Evolutionary conservation across 2,329 filamentous ascomycete genomes (phyloP).

Genomic region (Macrophomina phaseolina): DNA sequence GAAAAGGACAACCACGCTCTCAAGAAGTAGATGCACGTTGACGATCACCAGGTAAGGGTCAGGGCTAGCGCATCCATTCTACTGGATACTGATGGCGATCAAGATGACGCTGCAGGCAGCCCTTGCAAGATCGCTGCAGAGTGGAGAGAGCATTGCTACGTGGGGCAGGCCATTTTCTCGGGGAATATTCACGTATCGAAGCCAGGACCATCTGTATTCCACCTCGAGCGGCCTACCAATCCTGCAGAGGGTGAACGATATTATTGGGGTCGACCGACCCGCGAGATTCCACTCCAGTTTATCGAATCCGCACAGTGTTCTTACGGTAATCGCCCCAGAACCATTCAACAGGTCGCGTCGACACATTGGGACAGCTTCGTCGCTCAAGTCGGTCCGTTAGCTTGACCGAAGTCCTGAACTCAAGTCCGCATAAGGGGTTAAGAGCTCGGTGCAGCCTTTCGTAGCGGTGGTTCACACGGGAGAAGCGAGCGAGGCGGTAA

Average conservation of each 20-base stretch:
- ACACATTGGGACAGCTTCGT: background rate
- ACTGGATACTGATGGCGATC: conserved; percentile 11
- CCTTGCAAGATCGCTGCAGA: background rate
- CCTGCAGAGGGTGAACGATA: no score
- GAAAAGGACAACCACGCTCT: conserved; percentile 11
- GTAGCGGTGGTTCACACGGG: no score
- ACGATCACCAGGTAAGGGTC: conserved; percentile 1
- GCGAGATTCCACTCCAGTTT: background rate
- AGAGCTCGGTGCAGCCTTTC: no score
- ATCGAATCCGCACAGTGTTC: no score
- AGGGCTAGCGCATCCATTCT: background rate
- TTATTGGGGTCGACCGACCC: no score
- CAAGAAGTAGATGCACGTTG: background rate
- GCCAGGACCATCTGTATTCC: background rate
- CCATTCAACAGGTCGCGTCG: background rate
- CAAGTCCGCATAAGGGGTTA: no score
- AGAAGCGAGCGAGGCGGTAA: background rate
- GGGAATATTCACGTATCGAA: background rate
- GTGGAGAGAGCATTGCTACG: background rate
- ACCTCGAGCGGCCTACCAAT: background rate
- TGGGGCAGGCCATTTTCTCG: background rate
- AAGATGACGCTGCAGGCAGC: background rate
- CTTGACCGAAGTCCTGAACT: no score
- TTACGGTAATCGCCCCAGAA: background rate
- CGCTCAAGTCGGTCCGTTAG: background rate